Base-by-base conservation (phyloP, 2,329 filamentous ascomycete genomes). In the Emmonsiellopsis sp. region DNA sequence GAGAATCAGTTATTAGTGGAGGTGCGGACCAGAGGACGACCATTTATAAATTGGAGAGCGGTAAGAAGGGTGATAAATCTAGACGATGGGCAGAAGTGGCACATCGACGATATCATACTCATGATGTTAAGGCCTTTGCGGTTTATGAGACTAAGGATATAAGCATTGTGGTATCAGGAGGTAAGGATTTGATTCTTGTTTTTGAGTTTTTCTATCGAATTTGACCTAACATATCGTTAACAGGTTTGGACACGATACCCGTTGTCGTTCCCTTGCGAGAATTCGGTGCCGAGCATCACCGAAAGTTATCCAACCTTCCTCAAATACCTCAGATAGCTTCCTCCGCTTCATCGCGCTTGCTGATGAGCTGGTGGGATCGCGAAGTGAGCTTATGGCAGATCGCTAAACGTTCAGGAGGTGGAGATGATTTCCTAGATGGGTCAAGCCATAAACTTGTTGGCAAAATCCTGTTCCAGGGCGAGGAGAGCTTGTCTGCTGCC, bases 71-170 rank as follows among this genome's bases (percentile, higher is more conserved):
- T 45, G 75, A 81, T 21, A 78, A 78, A 55, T 75, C 78, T 51
- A 70, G 68, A 59, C 81, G 85, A 65, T 98, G 93, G 93, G 81
- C 81, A 55, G 92, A 93, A 68, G 78, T 88, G n/a, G 87, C 83
- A 69, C 89, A 95, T 65, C 81, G 88, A 60, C 80, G 89, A 64
- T 91, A 92, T 65, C 93, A 98, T 66, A 83, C 86, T 45, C 91
- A 97, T 68, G 93, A 98, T 72, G 90, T 97, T 63, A 97, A 97
- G 74, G 82, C 89, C 1, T 88, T 97, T 82, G 87, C 90, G 36
- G 84, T 88, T 0, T 97, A 92, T 59, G 93, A 98, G 69, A 85
- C 85, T 51, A 84, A 81, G 49, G 83, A 83, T 49, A 81, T 95
- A 64, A 97, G 89, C 63, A 83, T 97, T 53, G 77, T 95, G 9